Evolutionary conservation across 2,329 filamentous ascomycete genomes (phyloP), one percentile per base, ranked within the genome.

Genomic region (Pseudocercospora pini-densiflorae): DNA sequence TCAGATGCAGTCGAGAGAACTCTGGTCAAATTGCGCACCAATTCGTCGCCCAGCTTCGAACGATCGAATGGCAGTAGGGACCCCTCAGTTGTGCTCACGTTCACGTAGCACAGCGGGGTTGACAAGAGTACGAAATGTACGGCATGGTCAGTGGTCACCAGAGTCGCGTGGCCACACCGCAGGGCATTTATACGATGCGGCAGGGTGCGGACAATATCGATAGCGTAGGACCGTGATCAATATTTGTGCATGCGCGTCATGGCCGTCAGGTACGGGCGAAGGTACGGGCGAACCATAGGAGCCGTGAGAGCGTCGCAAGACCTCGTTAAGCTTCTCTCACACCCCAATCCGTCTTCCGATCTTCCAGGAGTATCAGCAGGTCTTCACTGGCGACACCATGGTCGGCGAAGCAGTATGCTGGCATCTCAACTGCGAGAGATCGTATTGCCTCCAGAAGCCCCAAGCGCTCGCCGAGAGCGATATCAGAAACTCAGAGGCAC

Each of bases 11-110:
- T 36, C 45, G 51, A 36, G 29, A 21, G 54, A 61, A 57, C 59
- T 65, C 58, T 49, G 49, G 33, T 40, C 58, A 61, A 61, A 61
- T 58, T 57, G 49, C 57, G 31, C 33, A 33, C 49, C 24, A 36
- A 47, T 55, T 27, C 45, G 23, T 27, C 23, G 23, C 23, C 10
- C 19, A 49, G 23, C n/a, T 49, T 47, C 21, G n/a, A 23, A 47
- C n/a, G 21, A 47, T 21, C 45, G 45, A 9, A 24, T 49, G 45
- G 45, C 45, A 23, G 45, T 21, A 21, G 45, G 16, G 23, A 49
- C 45, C 45, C 45, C 45, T 49, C 45, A 24, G 45, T 21, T 49
- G 19, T 24, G n/a, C 45, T 49, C 45, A 49, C 36, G 36, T 40
- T 40, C 36, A 40, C 36, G 40, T 43, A n/a, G 40, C 40, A 43